phyloP scores from a whole-genome alignment of 75 land plant species.

The Gnetum montanum region DNA sequence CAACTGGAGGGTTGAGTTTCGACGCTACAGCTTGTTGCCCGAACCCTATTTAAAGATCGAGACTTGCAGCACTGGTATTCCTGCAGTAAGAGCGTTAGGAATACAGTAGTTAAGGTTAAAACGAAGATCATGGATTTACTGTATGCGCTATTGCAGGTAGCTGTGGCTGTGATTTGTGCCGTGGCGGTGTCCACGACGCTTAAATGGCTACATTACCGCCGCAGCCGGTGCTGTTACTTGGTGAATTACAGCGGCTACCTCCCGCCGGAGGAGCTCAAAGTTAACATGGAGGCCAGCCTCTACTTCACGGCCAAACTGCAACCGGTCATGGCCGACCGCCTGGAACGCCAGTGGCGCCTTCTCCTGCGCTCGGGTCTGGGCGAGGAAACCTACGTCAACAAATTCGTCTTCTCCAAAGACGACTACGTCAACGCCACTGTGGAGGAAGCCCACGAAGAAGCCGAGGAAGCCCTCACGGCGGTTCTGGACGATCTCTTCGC shows the following conservation, averaged over 20 bases:
- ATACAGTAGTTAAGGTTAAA: too few relatives aligned
- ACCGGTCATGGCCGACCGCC: constrained; percentile 12
- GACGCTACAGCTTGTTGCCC: too few relatives aligned
- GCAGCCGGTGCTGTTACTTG: constrained; percentile 14
- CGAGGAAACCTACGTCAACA: constrained; percentile 24
- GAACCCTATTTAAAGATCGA: too few relatives aligned
- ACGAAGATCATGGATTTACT: too few relatives aligned
- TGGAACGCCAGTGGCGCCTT: constrained; percentile 33
- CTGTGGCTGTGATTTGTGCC: too few relatives aligned
- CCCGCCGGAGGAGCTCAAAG: constrained; percentile 23
- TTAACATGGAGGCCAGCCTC: constrained; percentile 14
- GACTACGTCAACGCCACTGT: constrained; percentile 30
- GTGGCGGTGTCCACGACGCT: too few relatives aligned
- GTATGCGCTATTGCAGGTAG: too few relatives aligned
- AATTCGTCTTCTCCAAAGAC: constrained; percentile 18
- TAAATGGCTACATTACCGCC: too few relatives aligned
- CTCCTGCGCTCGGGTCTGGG: constrained; percentile 32
- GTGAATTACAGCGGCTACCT: constrained; percentile 37
- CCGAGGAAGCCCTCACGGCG: constrained; percentile 38
- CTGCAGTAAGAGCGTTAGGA: too few relatives aligned
- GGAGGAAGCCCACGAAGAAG: constrained; percentile 31
- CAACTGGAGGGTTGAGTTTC: too few relatives aligned
- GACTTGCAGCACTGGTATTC: too few relatives aligned
- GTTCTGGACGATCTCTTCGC: constrained; percentile 32
- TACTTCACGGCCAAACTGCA: too few relatives aligned